Base-by-base conservation (phyloP, 2,329 filamentous ascomycete genomes). In the Colletotrichum salicis region DNA sequence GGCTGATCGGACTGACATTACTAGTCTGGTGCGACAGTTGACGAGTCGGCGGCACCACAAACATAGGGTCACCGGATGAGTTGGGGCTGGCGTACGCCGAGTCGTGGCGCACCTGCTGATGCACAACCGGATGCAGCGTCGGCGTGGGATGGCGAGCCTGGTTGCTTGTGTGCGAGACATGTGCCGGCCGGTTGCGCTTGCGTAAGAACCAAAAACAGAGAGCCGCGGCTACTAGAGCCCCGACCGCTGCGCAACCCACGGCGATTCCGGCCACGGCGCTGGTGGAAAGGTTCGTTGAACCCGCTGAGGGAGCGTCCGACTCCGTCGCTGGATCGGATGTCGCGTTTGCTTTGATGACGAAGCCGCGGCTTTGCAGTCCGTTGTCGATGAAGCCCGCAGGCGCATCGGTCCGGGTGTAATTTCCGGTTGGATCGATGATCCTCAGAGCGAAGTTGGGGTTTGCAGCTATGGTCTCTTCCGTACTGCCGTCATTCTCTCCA, bases 11-110 rank as follows among this genome's bases (percentile, higher is more conserved):
- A 51, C 70, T 72, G 41, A 61, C n/a, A 29, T 70, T 64, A 33
- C 56, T 67, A 31, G 52, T 35, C 33, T 70, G 64, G 31, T 57
- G 68, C 24, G 56, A 61, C 24, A 61, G 31, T 22, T 62, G 59
- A 13, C 67, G 37, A 10, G 52, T 13, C 10, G 55, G 56, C n/a
- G 37, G 60, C 12, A 51, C 37, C 48, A 41, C 51, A n/a, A 62
- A 68, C 58, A 71, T 69, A 58, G 35, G 69, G 24, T 69, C 67
- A 5, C 56, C 65, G 35, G 64, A 69, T 4, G 64, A 58, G 51
- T 57, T 63, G 12, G 69, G 57, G 10, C 58, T 69, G 24, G 33
- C 33, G 11, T 69, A 71, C 8, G 64, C 59, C 31, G 52, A 68
- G 29, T 62, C 54, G 13, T 58, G 68, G 29, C 58, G 69, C 64